A percentile compares a stretch with the other conserved stretches of the same genome.
These are phyloP conservation scores for Raddia distichophylla DNA, from an alignment of 176 grass and related monocot species.

Conservation along the genomic window DNA sequence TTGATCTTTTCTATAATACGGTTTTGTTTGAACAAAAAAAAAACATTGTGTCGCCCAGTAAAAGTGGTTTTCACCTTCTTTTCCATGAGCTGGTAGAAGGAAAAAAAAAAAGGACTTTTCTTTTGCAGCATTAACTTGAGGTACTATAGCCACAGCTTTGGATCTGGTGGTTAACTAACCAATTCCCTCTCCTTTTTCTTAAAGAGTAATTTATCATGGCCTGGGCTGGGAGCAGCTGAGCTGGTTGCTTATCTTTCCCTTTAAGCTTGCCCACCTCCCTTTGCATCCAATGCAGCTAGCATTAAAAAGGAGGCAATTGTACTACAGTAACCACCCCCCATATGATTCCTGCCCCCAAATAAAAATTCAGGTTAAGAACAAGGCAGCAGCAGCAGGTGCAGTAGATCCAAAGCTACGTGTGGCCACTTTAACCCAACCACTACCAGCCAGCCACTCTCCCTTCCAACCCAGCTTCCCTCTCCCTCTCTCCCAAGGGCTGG, in stretches of 20 bases:
- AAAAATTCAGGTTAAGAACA: conserved; percentile 28
- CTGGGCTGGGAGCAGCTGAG: conserved; percentile 23
- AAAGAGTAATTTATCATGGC: conserved; percentile 3
- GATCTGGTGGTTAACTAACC: neutral
- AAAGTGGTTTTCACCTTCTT: neutral
- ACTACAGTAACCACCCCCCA: neutral
- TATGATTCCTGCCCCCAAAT: conserved; percentile 1
- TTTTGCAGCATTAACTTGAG: neutral
- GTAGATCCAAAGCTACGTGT: conserved; percentile 22
- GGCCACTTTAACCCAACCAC: conserved; percentile 41
- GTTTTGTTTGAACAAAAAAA: neutral
- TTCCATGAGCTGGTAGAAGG: neutral
- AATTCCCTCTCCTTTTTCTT: neutral
- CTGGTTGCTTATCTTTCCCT: conserved; percentile 15
- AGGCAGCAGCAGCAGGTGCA: neutral
- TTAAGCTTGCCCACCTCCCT: conserved; percentile 24
- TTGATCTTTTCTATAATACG: neutral
- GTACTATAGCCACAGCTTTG: neutral
- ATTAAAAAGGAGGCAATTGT: neutral
- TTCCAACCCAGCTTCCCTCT: conserved; percentile 43
- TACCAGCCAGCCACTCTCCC: neutral
- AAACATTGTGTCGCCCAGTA: neutral
- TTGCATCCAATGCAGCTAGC: conserved; percentile 24
- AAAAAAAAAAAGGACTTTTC: neutral
- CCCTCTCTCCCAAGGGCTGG: conserved; percentile 9